Percentiles rank a stretch among this genome's conserved stretches.
phyloP scores from a whole-genome alignment of 805 yeast genomes.

The Tetrapisispora nanseiensis region DNA sequence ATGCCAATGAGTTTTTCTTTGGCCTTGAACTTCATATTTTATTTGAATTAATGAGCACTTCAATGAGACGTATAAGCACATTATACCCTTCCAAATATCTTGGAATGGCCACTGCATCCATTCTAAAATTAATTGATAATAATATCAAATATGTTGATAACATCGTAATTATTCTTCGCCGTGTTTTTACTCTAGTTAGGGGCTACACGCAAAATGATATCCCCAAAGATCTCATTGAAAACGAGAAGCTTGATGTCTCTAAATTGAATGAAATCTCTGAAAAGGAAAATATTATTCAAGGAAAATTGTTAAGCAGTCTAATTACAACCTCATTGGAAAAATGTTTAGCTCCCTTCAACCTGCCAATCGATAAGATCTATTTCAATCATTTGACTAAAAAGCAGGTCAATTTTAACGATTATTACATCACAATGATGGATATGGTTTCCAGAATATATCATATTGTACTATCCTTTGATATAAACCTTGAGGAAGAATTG shows the following conservation, averaged over 20 bases:
- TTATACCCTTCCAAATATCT: conserved; percentile 72
- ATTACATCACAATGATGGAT: conserved; percentile 23
- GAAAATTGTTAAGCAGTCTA: conserved; percentile 54
- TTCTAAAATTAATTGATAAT: conserved; percentile 41
- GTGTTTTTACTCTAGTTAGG: conserved; percentile 55
- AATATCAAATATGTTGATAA: conserved; percentile 32
- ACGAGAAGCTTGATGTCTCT: conserved; percentile 24
- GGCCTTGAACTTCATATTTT: conserved; percentile 55
- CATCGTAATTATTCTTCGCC: conserved; percentile 40
- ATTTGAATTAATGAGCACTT: conserved; percentile 52
- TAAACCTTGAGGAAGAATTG: conserved; percentile 41
- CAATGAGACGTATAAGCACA: conserved; percentile 53
- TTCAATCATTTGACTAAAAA: conserved; percentile 14
- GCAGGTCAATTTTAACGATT: conserved; percentile 16
- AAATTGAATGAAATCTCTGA: conserved; percentile 35
- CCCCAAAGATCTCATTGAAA: conserved; percentile 28
- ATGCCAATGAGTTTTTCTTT: conserved; percentile 29
- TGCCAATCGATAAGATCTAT: conserved; percentile 20
- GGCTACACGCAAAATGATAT: conserved; percentile 43
- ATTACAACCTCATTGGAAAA: conserved; percentile 43
- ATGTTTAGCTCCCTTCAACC: conserved; percentile 24
- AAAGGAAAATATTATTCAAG: conserved; percentile 55
- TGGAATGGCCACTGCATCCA: conserved; percentile 53
- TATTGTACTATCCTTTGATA: conserved; percentile 56
- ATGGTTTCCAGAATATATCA: conserved; percentile 35